These are phyloP conservation scores for Rutstroemia sp. DNA, from an alignment of 2,329 filamentous ascomycete species.

Conservation along the genomic window DNA sequence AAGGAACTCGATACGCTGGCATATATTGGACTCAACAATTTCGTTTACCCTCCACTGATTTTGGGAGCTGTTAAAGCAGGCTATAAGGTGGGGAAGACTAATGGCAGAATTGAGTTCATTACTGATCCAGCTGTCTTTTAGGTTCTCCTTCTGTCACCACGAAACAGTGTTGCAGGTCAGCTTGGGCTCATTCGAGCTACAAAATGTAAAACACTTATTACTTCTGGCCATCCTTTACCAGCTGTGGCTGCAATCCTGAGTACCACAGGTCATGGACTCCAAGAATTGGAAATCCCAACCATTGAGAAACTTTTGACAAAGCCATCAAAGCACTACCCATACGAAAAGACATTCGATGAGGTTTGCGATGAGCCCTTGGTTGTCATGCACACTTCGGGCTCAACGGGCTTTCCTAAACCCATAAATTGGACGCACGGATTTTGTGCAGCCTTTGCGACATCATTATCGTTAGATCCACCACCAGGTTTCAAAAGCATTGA, in stretches of 20 bases:
- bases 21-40: conserved; percentile 23
- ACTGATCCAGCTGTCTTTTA: neutral
- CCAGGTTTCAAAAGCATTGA: neutral
- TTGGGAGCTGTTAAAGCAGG: neutral
- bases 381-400: conserved; percentile 10
- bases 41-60: neutral
- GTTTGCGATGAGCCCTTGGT: conserved; percentile 6
- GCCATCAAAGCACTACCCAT: neutral
- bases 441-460: neutral
- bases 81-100: neutral
- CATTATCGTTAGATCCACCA: neutral
- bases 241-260: neutral
- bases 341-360: conserved; percentile 21
- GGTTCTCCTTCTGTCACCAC: neutral
- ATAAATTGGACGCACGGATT: conserved; percentile 7
- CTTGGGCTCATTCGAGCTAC: neutral
- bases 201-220: neutral
- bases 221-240: neutral
- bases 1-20: conserved; percentile 33
- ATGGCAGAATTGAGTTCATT: neutral
- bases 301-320: neutral
- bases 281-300: neutral
- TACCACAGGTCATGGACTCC: neutral
- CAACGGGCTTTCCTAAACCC: conserved; percentile 11
- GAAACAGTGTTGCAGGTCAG: conserved; percentile 3